Evolutionary conservation across 352 stramenopile species (phyloP).

Genomic region (Elongisporangium senticosum): DNA sequence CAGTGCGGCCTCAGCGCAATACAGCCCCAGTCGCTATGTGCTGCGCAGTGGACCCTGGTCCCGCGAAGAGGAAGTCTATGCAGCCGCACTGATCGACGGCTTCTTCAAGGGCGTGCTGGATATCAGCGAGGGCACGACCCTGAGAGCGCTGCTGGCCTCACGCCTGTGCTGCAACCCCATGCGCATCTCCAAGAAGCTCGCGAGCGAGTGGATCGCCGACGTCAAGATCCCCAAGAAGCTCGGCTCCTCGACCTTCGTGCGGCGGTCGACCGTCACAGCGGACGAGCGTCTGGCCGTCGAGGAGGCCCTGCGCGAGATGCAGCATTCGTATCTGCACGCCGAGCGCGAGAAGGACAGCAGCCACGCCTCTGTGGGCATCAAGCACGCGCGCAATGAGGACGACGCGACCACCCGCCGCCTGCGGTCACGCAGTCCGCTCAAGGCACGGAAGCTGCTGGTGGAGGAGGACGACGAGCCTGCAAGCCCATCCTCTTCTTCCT

Average conservation of each 20-base stretch:
- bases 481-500: background rate
- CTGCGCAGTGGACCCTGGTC: conserved; percentile 57
- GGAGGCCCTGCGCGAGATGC: conserved; percentile 28
- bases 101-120: conserved; percentile 66
- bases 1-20: conserved; percentile 1
- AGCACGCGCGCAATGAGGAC: background rate
- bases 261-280: conserved; percentile 19
- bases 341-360: conserved; percentile 1
- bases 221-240: conserved; percentile 73
- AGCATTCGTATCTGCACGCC: conserved; percentile 27
- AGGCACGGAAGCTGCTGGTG: background rate
- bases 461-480: background rate
- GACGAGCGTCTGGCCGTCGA: conserved; percentile 29
- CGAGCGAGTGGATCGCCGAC: conserved; percentile 55
- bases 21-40: conserved; percentile 7
- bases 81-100: conserved; percentile 50
- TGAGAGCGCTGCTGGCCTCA: conserved; percentile 57
- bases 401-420: background rate
- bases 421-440: background rate
- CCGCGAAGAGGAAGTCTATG: conserved; percentile 63
- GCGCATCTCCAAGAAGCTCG: conserved; percentile 76
- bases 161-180: conserved; percentile 70
- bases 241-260: conserved; percentile 58
- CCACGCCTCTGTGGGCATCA: background rate
- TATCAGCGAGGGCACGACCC: conserved; percentile 54